These are phyloP conservation scores for Beauveria sp. DNA, from an alignment of 2,329 filamentous ascomycete species.

Conservation along the genomic window DNA sequence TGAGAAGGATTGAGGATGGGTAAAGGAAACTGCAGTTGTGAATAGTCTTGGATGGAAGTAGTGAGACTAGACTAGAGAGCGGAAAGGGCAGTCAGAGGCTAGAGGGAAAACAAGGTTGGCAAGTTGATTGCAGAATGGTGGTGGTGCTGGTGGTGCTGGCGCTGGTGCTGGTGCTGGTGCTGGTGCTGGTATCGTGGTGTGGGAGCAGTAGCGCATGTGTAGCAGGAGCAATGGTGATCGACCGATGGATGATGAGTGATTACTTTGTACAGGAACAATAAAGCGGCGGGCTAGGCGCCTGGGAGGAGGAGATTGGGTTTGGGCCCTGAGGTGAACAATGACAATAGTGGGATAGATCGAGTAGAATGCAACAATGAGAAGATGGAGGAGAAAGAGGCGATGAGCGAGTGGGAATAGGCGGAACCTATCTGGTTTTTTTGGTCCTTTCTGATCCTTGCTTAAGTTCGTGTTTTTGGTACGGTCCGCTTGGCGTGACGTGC, in stretches of 20 bases:
- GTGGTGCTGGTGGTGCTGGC: too few species aligned
- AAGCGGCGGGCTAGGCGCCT: too few species aligned
- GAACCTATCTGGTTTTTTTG: slow-evolving; percentile 5
- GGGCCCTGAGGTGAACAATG: neutral
- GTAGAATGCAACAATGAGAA: too few species aligned
- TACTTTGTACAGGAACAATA: too few species aligned
- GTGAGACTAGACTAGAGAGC: neutral
- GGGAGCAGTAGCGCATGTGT: neutral
- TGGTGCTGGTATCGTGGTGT: neutral
- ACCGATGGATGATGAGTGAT: neutral
- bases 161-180: neutral
- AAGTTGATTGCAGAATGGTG: neutral
- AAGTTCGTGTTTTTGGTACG: neutral
- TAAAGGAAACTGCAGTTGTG: neutral
- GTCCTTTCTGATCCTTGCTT: neutral
- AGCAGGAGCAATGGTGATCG: neutral
- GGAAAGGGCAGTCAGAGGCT: slow-evolving; percentile 1
- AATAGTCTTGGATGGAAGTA: neutral
- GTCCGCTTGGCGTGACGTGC: slow-evolving; percentile 9
- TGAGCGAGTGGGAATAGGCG: neutral
- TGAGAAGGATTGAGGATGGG: neutral
- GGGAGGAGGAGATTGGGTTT: too few species aligned
- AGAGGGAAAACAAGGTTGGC: neutral
- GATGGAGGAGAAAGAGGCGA: neutral
- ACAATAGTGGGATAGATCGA: neutral